Conservation (phyloP, 208 protist genomes). For the Lotmaria passim region DNA sequence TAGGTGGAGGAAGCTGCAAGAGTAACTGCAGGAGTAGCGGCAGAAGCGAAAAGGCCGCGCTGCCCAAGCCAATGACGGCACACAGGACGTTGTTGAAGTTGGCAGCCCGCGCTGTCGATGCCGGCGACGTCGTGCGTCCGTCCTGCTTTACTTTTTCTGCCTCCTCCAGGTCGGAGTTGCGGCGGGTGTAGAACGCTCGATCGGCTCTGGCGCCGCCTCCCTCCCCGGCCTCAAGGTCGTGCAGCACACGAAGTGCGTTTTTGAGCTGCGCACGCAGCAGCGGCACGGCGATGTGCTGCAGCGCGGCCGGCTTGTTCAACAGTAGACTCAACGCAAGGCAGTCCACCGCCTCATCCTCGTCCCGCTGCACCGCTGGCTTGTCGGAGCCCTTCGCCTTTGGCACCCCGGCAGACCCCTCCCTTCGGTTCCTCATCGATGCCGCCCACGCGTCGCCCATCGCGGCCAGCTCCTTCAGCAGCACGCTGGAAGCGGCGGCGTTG, state of each 20-base stretch:
- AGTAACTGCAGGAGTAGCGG: conserved; percentile 54
- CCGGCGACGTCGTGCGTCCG: not conserved
- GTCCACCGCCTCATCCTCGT: conserved; percentile 34
- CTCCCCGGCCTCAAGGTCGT: not conserved
- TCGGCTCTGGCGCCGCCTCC: not conserved
- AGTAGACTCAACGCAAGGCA: conserved; percentile 63
- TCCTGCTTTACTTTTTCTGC: not conserved
- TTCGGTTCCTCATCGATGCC: not conserved
- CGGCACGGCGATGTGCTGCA: conserved; percentile 57
- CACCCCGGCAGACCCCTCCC: not conserved
- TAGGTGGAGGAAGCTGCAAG: conserved; percentile 37
- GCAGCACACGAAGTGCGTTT: not conserved
- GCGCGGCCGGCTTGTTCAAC: conserved; percentile 43
- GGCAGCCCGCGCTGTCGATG: not conserved
- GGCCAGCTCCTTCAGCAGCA: conserved; percentile 32
- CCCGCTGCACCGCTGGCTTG: not conserved
- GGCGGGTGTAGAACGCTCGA: not conserved
- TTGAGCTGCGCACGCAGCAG: conserved; percentile 38
- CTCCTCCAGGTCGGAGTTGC: not conserved
- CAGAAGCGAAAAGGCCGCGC: conserved; percentile 33
- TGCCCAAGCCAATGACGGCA: conserved; percentile 63
- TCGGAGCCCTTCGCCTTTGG: not conserved
- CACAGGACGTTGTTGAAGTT: conserved; percentile 45
- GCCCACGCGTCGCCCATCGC: conserved; percentile 44
- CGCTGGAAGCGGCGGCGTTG: conserved; percentile 15